Evolutionary conservation across 2,329 filamentous ascomycete genomes (phyloP), one percentile per base, ranked within the genome.

Genomic region (Cladobotryum mycophilum): DNA sequence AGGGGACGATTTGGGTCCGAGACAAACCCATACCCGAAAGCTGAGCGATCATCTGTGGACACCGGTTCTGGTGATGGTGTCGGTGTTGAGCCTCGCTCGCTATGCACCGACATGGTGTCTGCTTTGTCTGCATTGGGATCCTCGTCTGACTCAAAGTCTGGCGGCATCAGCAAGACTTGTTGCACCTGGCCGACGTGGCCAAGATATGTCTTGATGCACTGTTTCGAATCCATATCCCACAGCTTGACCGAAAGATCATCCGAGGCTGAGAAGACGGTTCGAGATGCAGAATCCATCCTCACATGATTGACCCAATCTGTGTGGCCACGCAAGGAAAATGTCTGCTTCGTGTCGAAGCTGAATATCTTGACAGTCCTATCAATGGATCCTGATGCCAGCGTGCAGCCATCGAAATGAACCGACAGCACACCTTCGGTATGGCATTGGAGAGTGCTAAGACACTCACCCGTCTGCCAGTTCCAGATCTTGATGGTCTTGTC

Each of bases 221-320:
- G 75, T 61, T 85, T 84, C 1, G 86, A 88, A 63, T 96, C 89
- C 35, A 99, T 76, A 61, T 97, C 92, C 92, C 92, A 96, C 2
- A 99, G 76, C 60, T 90, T 89, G 58, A 95, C 82, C 0, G 88
- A 93, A 63, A 89, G 86, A 66, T 99, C 93, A 64, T 99, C 93
- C 0, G 90, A 96, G 1, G 90, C 90, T 0, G 92, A 96, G 62
- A 97, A 86, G 3, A 97, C 78, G 0, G 91, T 96, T 13, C 89
- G 84, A 9, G 89, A 95, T 1, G 79, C 72, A 0, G 84, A 79
- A 66, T 99, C 90, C 36, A 99, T 81, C 58, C 86, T 86, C 33
- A 97, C 92, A n/a, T 88, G 85, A 69, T 99, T 99, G 61, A 99
- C 91, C 88, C 92, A 97, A 66, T 97, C 91, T 0, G 78, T 82